A percentile compares a stretch with the other conserved stretches of the same genome.
Conservation (phyloP, 371 early-diverging fungal species). For the Apophysomyces sp. region DNA sequence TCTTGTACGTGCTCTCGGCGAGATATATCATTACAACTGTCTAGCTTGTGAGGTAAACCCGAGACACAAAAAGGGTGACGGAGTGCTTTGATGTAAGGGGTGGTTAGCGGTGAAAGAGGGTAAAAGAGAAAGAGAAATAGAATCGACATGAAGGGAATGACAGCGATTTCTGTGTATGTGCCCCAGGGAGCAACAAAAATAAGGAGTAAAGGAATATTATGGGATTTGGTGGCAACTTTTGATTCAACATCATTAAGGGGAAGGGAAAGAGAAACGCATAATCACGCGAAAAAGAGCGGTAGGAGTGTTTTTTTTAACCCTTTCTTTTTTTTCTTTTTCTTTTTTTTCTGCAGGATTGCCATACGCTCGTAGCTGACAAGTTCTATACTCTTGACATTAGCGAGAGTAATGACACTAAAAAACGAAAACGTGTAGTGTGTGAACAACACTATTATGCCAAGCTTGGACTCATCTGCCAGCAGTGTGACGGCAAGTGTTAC, state of each 20-base stretch:
- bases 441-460: slow-evolving; percentile 24
- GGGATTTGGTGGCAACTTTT: background rate
- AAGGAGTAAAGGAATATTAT: background rate
- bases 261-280: background rate
- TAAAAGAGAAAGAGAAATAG: background rate
- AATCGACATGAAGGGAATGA: background rate
- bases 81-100: background rate
- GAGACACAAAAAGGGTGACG: background rate
- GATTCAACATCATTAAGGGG: background rate
- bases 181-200: background rate
- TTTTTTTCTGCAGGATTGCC: slow-evolving; percentile 26
- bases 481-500: slow-evolving; percentile 13
- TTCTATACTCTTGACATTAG: slow-evolving; percentile 15
- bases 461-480: slow-evolving; percentile 14
- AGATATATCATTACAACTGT: background rate
- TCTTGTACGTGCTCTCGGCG: background rate
- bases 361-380: slow-evolving; percentile 19
- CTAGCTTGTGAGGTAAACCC: background rate
- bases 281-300: background rate
- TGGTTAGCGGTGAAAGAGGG: background rate
- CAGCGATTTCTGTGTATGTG: background rate
- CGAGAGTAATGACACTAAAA: slow-evolving; percentile 1
- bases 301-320: background rate
- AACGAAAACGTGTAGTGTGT: slow-evolving; percentile 18
- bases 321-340: background rate